Conservation (phyloP, 1,139 yeast species). For the Yamadazyma triangularis region DNA sequence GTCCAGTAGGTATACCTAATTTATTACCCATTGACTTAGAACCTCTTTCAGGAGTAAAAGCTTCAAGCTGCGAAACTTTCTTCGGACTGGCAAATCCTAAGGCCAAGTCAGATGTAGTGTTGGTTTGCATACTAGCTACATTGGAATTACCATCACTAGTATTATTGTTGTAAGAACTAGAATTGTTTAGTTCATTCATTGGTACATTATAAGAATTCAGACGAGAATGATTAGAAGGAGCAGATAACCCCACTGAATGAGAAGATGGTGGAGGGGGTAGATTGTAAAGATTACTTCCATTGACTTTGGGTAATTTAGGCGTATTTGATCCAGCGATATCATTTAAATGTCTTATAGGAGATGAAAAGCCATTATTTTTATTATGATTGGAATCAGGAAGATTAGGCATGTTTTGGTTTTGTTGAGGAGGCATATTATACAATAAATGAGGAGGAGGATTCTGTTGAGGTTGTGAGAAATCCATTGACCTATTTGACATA, state of each 20-base stretch:
- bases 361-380: slow-evolving; percentile 22
- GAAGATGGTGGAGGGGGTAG: slow-evolving; percentile 32
- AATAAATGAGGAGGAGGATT: slow-evolving; percentile 2
- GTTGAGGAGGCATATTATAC: slow-evolving; percentile 12
- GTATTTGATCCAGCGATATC: slow-evolving; percentile 21
- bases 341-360: slow-evolving; percentile 28
- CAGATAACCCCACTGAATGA: slow-evolving; percentile 8
- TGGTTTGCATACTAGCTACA: background rate
- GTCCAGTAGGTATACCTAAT: slow-evolving; percentile 17
- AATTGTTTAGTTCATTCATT: slow-evolving; percentile 9
- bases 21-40: slow-evolving; percentile 28
- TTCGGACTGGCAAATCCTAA: slow-evolving; percentile 48
- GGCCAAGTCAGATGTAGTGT: slow-evolving; percentile 9
- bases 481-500: background rate
- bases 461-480: background rate
- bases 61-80: slow-evolving; percentile 64
- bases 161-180: slow-evolving; percentile 4
- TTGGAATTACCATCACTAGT: slow-evolving; percentile 8
- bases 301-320: slow-evolving; percentile 35
- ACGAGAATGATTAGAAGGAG: slow-evolving; percentile 19
- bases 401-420: slow-evolving; percentile 6
- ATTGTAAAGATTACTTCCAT: slow-evolving; percentile 24
- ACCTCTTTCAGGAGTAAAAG: slow-evolving; percentile 81
- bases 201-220: slow-evolving; percentile 25
- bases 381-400: slow-evolving; percentile 1